These are phyloP conservation scores for Candida railenensis DNA, from an alignment of 805 yeast genomes.

Conservation along the genomic window DNA sequence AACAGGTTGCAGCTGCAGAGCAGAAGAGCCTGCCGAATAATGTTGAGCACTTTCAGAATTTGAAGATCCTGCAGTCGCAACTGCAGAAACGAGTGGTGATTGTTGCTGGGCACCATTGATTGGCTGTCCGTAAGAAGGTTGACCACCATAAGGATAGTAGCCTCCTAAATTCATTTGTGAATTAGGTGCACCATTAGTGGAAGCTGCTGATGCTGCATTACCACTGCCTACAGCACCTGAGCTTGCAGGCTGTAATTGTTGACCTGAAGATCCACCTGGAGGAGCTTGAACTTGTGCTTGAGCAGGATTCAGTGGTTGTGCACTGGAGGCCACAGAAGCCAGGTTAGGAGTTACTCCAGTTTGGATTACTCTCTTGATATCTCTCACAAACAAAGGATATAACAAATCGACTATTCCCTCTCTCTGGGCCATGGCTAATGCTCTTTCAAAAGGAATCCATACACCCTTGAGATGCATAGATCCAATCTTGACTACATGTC, in stretches of 20 bases:
- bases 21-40: not conserved
- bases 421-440: constrained; percentile 75
- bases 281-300: not conserved
- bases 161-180: not conserved
- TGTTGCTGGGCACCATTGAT: constrained; percentile 3
- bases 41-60: not conserved
- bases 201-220: constrained; percentile 14
- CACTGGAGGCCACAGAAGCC: constrained; percentile 4
- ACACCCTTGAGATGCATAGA: constrained; percentile 88
- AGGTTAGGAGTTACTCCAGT: constrained; percentile 42
- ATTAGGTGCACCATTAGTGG: constrained; percentile 9
- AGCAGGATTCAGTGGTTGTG: not conserved
- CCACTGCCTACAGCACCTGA: not conserved
- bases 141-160: constrained; percentile 6
- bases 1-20: not conserved
- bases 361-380: constrained; percentile 58
- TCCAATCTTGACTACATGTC: constrained; percentile 83
- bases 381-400: constrained; percentile 71
- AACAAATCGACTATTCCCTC: constrained; percentile 70
- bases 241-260: constrained; percentile 8
- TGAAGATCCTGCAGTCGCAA: not conserved
- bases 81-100: constrained; percentile 1
- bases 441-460: constrained; percentile 87
- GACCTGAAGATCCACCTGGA: constrained; percentile 4
- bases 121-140: not conserved